Percentiles rank a stretch among this genome's conserved stretches.
These are phyloP conservation scores for Phaeosphaeriaceae sp. DNA, from an alignment of 2,329 filamentous ascomycete genomes.

Conservation along the genomic window DNA sequence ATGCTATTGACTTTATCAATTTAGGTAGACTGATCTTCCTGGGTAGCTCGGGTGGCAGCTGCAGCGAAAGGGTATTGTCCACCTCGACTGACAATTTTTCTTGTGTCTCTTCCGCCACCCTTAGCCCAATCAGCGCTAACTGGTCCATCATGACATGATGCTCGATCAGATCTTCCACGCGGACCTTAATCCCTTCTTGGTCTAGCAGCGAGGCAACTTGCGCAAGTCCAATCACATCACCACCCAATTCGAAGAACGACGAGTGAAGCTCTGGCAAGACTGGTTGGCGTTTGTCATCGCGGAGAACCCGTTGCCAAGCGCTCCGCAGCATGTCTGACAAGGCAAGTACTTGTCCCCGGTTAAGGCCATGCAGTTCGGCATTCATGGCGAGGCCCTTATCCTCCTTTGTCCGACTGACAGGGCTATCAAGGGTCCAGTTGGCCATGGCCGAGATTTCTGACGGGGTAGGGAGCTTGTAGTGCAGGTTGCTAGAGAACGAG, in stretches of 20 bases:
- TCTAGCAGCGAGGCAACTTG: slow-evolving; percentile 39
- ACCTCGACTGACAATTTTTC: too few relatives aligned
- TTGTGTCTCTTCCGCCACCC: too few relatives aligned
- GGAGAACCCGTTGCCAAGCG: slow-evolving; percentile 40
- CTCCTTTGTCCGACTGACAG: too few relatives aligned
- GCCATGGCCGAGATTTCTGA: too few relatives aligned
- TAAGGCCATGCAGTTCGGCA: slow-evolving; percentile 32
- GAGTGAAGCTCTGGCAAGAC: slow-evolving; percentile 28
- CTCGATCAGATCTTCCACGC: slow-evolving; percentile 42
- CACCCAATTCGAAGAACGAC: slow-evolving; percentile 43
- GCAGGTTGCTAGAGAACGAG: too few relatives aligned
- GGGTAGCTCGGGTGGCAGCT: too few relatives aligned
- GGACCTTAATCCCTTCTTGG: slow-evolving; percentile 30
- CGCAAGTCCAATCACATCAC: slow-evolving; percentile 43
- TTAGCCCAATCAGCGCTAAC: too few relatives aligned
- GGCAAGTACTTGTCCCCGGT: slow-evolving; percentile 26
- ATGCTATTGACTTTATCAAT: too few relatives aligned
- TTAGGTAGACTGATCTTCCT: too few relatives aligned
- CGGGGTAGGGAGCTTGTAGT: too few relatives aligned
- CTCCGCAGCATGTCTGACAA: slow-evolving; percentile 32
- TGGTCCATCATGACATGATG: slow-evolving; percentile 40
- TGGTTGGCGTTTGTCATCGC: slow-evolving; percentile 28
- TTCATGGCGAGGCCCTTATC: slow-evolving; percentile 32
- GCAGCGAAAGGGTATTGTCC: too few relatives aligned
- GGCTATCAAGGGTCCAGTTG: too few relatives aligned